Evolutionary conservation across 2,329 filamentous ascomycete species (phyloP).

Genomic region (Neofusicoccum cordaticola): DNA sequence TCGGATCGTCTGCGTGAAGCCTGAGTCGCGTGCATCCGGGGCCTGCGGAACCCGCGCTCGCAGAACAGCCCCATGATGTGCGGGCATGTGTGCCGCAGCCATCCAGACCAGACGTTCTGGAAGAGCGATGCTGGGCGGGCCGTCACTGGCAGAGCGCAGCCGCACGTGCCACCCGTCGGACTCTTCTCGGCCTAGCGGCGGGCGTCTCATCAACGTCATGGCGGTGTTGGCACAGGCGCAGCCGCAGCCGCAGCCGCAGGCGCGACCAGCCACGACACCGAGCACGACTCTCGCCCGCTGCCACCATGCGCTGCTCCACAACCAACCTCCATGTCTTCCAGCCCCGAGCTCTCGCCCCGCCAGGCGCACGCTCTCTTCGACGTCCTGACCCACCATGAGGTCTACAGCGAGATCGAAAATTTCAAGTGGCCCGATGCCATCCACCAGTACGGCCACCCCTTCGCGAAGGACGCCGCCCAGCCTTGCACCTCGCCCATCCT

Average conservation of each 20-base stretch:
- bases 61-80: not conserved
- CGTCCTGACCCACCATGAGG: constrained; percentile 53
- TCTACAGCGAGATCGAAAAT: constrained; percentile 65
- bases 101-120: not conserved
- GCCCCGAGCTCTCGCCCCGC: constrained; percentile 38
- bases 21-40: not conserved
- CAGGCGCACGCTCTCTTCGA: constrained; percentile 54
- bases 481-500: constrained; percentile 62
- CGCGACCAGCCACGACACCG: not conserved
- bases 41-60: too few species aligned
- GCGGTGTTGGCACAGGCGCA: not conserved
- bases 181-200: not conserved
- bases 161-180: not conserved
- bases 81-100: not conserved
- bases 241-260: not conserved
- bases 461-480: constrained; percentile 45
- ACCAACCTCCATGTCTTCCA: not conserved
- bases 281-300: not conserved
- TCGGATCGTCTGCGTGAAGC: not conserved
- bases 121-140: too few species aligned
- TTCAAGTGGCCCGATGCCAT: constrained; percentile 68
- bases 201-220: constrained; percentile 4
- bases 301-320: not conserved
- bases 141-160: too few species aligned
- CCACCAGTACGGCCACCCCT: constrained; percentile 67